Percentiles rank a stretch among this genome's conserved stretches.
Conservation (phyloP, 352 stramenopile species). For the Phytophthora cryptogea region DNA sequence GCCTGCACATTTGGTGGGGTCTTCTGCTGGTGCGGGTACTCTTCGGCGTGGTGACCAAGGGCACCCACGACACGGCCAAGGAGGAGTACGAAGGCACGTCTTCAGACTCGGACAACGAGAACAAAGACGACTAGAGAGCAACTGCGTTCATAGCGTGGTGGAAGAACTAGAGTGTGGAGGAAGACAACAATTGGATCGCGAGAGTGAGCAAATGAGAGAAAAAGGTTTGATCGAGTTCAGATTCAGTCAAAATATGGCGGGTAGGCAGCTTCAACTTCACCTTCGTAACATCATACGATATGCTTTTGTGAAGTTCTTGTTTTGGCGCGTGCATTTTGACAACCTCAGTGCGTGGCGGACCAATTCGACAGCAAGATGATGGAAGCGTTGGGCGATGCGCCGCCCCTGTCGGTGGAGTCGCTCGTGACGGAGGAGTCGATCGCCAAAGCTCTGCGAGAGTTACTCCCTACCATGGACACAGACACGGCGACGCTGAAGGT, state of each 20-base stretch:
- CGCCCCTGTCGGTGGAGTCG: slow-evolving; percentile 10
- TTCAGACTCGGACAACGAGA: slow-evolving; percentile 76
- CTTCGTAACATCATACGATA: background rate
- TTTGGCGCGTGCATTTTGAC: slow-evolving; percentile 29
- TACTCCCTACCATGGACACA: slow-evolving; percentile 66
- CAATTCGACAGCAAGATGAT: slow-evolving; percentile 23
- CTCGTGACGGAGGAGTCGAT: slow-evolving; percentile 35
- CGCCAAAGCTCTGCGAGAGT: slow-evolving; percentile 43
- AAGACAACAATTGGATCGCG: slow-evolving; percentile 6
- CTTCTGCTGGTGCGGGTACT: slow-evolving; percentile 75
- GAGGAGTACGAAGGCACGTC: slow-evolving; percentile 88
- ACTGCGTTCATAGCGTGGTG: slow-evolving; percentile 12
- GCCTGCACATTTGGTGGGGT: slow-evolving; percentile 87
- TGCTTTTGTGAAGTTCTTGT: slow-evolving; percentile 4
- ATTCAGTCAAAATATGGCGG: background rate
- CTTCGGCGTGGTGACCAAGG: slow-evolving; percentile 71
- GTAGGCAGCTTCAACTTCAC: background rate
- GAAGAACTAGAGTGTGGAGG: slow-evolving; percentile 16
- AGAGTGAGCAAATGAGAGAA: slow-evolving; percentile 7
- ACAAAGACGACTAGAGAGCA: slow-evolving; percentile 59
- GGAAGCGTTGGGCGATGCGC: slow-evolving; percentile 31
- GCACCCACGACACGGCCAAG: slow-evolving; percentile 77
- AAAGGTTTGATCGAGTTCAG: background rate
- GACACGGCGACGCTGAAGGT: slow-evolving; percentile 49
- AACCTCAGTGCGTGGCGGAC: slow-evolving; percentile 8